These are phyloP conservation scores for Alternaria conjuncta DNA, from an alignment of 2,329 filamentous ascomycete species.

Conservation along the genomic window DNA sequence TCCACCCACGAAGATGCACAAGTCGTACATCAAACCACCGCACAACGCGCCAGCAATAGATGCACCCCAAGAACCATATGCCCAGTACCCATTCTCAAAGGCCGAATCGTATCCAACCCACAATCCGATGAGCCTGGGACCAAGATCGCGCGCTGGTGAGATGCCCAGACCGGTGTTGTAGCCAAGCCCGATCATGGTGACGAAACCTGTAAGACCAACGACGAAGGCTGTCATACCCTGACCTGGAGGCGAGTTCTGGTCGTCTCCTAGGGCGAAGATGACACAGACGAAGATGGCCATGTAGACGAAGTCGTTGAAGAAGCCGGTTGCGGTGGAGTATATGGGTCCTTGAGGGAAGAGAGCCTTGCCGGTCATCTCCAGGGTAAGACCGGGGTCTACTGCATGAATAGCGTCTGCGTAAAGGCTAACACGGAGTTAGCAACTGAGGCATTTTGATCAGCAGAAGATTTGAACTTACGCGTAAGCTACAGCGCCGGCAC, in stretches of 20 bases:
- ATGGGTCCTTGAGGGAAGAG: slow-evolving; percentile 67
- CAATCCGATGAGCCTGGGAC: slow-evolving; percentile 70
- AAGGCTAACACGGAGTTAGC: slow-evolving; percentile 17
- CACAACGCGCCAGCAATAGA: slow-evolving; percentile 32
- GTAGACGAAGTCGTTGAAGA: slow-evolving; percentile 74
- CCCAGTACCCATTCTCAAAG: slow-evolving; percentile 37
- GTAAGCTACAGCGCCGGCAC: slow-evolving; percentile 52
- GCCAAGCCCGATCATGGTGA: slow-evolving; percentile 33
- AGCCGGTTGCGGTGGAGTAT: slow-evolving; percentile 69
- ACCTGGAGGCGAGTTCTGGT: slow-evolving; percentile 53
- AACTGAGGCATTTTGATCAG: slow-evolving; percentile 30
- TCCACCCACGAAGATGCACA: slow-evolving; percentile 40
- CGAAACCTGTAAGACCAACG: slow-evolving; percentile 33
- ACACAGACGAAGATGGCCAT: slow-evolving; percentile 71
- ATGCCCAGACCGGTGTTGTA: slow-evolving; percentile 56
- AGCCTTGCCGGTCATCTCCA: slow-evolving; percentile 52
- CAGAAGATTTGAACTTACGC: slow-evolving; percentile 53
- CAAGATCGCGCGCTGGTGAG: slow-evolving; percentile 74
- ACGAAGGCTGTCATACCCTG: slow-evolving; percentile 58
- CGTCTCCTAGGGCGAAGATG: slow-evolving; percentile 69
- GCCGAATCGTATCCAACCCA: slow-evolving; percentile 69
- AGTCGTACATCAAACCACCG: slow-evolving; percentile 39
- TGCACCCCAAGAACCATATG: slow-evolving; percentile 35
- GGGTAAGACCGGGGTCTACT: slow-evolving; percentile 57
- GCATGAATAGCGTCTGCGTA: slow-evolving; percentile 64